Base-by-base conservation (phyloP, 768 basidiomycete genomes). In the Boletus sensibilis region DNA sequence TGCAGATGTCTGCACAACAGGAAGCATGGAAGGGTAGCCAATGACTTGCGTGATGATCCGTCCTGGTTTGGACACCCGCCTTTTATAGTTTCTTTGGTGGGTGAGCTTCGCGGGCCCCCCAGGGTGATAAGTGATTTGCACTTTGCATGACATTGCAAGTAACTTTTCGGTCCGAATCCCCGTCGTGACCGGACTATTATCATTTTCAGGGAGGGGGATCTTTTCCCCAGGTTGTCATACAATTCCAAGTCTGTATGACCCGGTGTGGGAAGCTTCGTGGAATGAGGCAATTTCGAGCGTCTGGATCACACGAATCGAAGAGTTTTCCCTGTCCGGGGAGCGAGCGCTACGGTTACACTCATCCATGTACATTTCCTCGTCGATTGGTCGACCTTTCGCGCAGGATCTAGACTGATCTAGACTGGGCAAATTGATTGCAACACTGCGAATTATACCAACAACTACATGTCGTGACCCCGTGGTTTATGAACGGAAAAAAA, bases 401-500 rank as follows among this genome's bases (percentile, higher is more conserved):
- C 37, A 47, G 6, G 18, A 23, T 14, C 21, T 20, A 53, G 29
- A 29, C 11, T 21, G 34, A 21, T 11, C 20, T 23, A 42, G 21
- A 20, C 3, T 11, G 7, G 38, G 35, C 38, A 16, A 41, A 21
- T 61, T 5, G 55, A 62, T 62, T 57, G 55, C 55, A 55, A 50
- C 56, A 63, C 34, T 41, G 37, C 43, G 42, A 53, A 63, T 55
- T 48, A 60, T 58, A 67, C 58, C 64, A 35, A 47, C 66, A 43
- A 61, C 64, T 64, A 68, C 59, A 63, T 57, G 57, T 41, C 42
- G 56, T 47, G 38, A 63, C 55, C 53, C 53, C 44, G 52, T 56
- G 51, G 43, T 46, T 43, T 55, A 23, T 12, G 48, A 50, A 48
- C 10, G 9, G 44, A 46, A 27, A 9, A 18, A 20, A 21, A 8